Evolutionary conservation across 2,329 filamentous ascomycete genomes (phyloP).

Genomic region (Colletotrichum cuscutae): DNA sequence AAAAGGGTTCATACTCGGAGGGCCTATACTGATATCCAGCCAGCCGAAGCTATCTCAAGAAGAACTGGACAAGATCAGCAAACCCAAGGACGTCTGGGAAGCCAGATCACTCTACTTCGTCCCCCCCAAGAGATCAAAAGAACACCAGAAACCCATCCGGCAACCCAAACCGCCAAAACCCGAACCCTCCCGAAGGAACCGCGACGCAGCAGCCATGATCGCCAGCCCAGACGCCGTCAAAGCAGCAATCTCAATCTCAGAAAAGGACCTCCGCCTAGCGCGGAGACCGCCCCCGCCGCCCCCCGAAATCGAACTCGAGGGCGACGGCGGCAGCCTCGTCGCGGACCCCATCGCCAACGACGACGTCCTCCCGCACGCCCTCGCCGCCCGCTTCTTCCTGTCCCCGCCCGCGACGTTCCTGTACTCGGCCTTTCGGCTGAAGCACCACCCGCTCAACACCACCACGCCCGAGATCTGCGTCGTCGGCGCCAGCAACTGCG

Average conservation of each 20-base stretch:
- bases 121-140: conserved; percentile 8
- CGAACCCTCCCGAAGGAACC: not conserved
- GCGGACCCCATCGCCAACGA: not conserved
- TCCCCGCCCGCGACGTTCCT: conserved; percentile 48
- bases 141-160: not conserved
- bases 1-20: not conserved
- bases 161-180: not conserved
- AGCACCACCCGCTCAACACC: conserved; percentile 61
- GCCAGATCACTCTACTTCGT: conserved; percentile 21
- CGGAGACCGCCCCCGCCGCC: not conserved
- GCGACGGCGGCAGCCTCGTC: conserved; percentile 16
- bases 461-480: conserved; percentile 74
- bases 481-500: conserved; percentile 88
- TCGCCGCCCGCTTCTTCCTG: conserved; percentile 20
- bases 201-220: not conserved
- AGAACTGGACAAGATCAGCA: conserved; percentile 21
- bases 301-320: not conserved
- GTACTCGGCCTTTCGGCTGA: conserved; percentile 60
- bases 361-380: not conserved
- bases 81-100: conserved; percentile 2
- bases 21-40: not conserved
- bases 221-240: not conserved
- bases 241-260: not conserved
- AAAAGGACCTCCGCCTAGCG: not conserved
- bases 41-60: conserved; percentile 16